Evolutionary conservation across 371 early-diverging fungal genomes (phyloP), one percentile per base, ranked within the genome.

Genomic region (Mucor racemosus): DNA sequence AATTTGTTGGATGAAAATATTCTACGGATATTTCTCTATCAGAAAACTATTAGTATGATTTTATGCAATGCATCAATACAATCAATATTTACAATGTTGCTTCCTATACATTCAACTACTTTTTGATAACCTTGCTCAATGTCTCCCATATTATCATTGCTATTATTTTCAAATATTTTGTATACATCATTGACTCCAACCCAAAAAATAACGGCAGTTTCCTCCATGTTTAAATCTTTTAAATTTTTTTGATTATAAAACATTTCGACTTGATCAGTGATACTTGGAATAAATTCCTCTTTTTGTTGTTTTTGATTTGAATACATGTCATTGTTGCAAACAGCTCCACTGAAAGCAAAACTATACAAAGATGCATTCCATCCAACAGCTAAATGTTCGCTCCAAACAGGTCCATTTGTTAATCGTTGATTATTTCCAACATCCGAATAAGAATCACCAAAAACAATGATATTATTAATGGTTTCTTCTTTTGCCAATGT

Each of bases 361-460:
- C 67, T 78, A 40, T 80, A 73, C 3, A 80, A 64, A 1, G 77
- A 64, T 0, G 80, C 77, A 17, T 80, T 63, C 83, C 83, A 82
- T 3, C 78, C 78, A 9, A 73, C 73, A 35, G 83, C 80, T 19
- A 82, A 55, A 66, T 76, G 58, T 61, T 82, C 77, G 38, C 65
- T 76, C 83, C 83, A 82, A 14, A 78, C 26, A n/a, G 83, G 83
- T n/a, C 83, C 83, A 56, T 82, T 82, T 1, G 77, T 77, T 39
- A 72, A 67, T 41, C 75, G 64, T 35, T 76, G 74, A 26, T 66
- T 56, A 44, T 78, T 82, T 11, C 83, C 83, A 15, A 60, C 65
- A 62, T 82, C 79, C 19, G 83, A 80, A 58, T 82, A 82, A 1
- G 80, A 80, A 62, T 82, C 83, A 31, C 83, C 83, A 74, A 82